A percentile compares a stretch with the other conserved stretches of the same genome.
phyloP scores from a whole-genome alignment of 1,284 basidiomycete genomes.

The Grifola frondosa region DNA sequence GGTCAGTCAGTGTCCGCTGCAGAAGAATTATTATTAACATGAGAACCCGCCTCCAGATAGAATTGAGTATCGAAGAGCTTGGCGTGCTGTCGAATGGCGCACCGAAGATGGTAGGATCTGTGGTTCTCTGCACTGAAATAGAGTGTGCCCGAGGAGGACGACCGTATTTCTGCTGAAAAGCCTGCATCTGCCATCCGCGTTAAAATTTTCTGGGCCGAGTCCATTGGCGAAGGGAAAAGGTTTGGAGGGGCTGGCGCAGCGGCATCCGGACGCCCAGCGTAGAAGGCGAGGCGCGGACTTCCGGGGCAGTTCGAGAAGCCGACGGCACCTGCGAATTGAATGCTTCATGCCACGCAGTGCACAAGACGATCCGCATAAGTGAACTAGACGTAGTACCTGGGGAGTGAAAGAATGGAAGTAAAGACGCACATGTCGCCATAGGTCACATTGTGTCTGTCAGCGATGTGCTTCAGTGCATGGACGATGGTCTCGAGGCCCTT shows the following conservation, averaged over 20 bases:
- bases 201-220: constrained; percentile 16
- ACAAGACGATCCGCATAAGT: not conserved
- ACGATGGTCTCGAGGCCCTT: constrained; percentile 21
- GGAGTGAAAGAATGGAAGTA: not conserved
- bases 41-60: constrained; percentile 16
- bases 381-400: too few species aligned
- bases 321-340: constrained; percentile 29
- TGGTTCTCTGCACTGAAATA: constrained; percentile 14
- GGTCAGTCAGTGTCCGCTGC: not conserved
- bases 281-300: constrained; percentile 23
- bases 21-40: not conserved
- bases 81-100: constrained; percentile 18
- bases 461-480: constrained; percentile 17
- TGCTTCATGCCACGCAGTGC: constrained; percentile 6
- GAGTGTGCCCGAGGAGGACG: constrained; percentile 21
- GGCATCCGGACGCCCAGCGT: constrained; percentile 25
- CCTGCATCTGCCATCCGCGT: constrained; percentile 18
- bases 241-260: constrained; percentile 23
- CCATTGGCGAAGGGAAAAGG: constrained; percentile 16
- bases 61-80: constrained; percentile 17
- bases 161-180: constrained; percentile 15
- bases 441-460: constrained; percentile 18
- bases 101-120: constrained; percentile 11
- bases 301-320: constrained; percentile 29
- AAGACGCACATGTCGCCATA: constrained; percentile 25